Base-by-base conservation (phyloP, 352 stramenopile genomes). In the Pelagophyceae sp. region DNA sequence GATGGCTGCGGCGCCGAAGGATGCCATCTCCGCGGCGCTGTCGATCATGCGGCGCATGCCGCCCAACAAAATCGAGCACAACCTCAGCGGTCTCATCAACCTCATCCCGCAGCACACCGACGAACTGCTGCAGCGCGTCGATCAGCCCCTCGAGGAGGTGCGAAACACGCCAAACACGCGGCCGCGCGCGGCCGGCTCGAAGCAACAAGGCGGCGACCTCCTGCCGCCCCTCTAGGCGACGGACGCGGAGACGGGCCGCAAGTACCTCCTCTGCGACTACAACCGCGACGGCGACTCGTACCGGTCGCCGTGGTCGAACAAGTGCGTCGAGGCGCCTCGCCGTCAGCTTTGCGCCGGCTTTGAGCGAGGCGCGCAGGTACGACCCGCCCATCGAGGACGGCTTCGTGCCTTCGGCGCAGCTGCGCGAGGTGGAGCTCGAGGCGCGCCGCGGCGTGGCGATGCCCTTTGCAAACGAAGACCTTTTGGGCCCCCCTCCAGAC, bases 201-300 rank as follows among this genome's bases (percentile, higher is more conserved):
- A 23, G 11, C 11, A 54, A 54, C 11, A 11, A 54, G 63, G 11
- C 63, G 63, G 32, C 20, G 11, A 20, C 37, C 11, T 71, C 32
- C 11, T 71, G 11, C 11, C 50, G 38, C 33, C 72, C 37, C 20
- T 76, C 25, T 23, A 54, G 45, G 90, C 88, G 15, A 90, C 89
- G 31, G 90, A 95, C 85, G 83, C 91, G 27, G 81, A 82, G 20
- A 94, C 92, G 77, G 91, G 90, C 78, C 90, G 91, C 76, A 89
- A 91, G 77, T 97, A 95, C 85, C 83, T 98, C 29, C 85, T 95
- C 40, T 97, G 91, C 82, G 90, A 96, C 83, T 97, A 97, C 84
- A 98, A 98, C 85, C 88, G 92, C 74, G 92, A 97, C 77, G 93
- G 90, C 20, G 92, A 95, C 81, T 92, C 89, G 38, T 90, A 96